These are phyloP conservation scores for Paramecium caudatum DNA, from an alignment of 73 alveolate genomes.

Conservation along the genomic window DNA sequence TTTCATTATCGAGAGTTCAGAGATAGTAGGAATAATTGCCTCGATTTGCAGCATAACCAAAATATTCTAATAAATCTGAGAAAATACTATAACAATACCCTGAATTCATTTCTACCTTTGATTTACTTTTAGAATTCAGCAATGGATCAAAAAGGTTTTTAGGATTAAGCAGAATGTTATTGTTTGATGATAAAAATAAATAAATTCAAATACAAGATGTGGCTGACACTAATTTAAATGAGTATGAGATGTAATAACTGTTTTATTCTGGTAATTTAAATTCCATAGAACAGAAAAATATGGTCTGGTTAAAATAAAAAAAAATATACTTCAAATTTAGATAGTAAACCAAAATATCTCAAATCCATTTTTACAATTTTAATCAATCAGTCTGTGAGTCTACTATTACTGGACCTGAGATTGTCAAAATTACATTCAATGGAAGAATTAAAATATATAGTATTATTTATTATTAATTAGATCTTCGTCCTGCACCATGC, in stretches of 20 bases:
- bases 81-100: neutral
- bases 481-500: conserved; percentile 87
- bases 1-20: too few species aligned
- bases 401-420: conserved; percentile 38
- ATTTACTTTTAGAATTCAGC: conserved; percentile 26
- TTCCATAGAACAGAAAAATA: neutral
- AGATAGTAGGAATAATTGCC: too few species aligned
- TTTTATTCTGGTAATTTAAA: neutral
- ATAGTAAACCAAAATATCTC: neutral
- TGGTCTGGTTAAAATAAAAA: conserved; percentile 51
- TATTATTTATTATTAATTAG: neutral
- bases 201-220: neutral
- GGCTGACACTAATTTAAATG: conserved; percentile 3
- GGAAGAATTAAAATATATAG: conserved; percentile 22
- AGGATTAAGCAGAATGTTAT: neutral
- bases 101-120: neutral
- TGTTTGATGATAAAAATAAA: neutral
- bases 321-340: conserved; percentile 21
- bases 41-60: too few species aligned
- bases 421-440: conserved; percentile 11
- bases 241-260: neutral
- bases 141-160: neutral
- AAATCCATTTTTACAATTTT: conserved; percentile 8
- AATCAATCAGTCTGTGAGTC: conserved; percentile 10
- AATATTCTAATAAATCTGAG: neutral